These are phyloP conservation scores for Candida pseudoglaebosa DNA, from an alignment of 805 yeast genomes.

Conservation along the genomic window DNA sequence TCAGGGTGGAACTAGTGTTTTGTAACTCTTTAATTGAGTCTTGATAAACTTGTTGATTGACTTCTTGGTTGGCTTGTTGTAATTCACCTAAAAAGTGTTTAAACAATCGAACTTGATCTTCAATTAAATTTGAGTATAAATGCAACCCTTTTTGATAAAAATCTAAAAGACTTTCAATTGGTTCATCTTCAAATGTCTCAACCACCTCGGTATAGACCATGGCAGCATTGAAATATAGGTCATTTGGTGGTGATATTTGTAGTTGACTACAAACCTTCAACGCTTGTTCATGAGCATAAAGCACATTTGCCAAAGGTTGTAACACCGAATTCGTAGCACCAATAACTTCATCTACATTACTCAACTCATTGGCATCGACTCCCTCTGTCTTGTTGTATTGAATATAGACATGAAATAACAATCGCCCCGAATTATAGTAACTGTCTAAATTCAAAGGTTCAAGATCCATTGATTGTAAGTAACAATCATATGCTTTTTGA, in stretches of 20 bases:
- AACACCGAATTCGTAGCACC: conserved; percentile 32
- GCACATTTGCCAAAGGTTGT: conserved; percentile 32
- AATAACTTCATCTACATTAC: conserved; percentile 31
- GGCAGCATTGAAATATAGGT: conserved; percentile 44
- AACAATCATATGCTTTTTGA: conserved; percentile 49
- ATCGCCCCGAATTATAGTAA: conserved; percentile 55
- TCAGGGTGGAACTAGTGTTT: neutral
- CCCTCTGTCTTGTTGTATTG: conserved; percentile 48
- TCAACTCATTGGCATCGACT: conserved; percentile 27
- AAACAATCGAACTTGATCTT: conserved; percentile 22
- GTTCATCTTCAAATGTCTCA: conserved; percentile 29
- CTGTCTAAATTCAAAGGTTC: conserved; percentile 36
- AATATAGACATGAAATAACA: conserved; percentile 55
- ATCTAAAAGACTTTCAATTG: conserved; percentile 5
- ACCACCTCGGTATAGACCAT: conserved; percentile 45
- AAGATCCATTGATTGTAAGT: conserved; percentile 32
- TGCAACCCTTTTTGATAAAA: conserved; percentile 15
- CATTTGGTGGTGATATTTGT: conserved; percentile 25
- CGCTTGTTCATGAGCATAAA: conserved; percentile 37
- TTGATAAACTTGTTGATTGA: neutral
- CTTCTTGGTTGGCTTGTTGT: conserved; percentile 8
- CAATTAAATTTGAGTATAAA: conserved; percentile 23
- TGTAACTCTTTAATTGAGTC: conserved; percentile 2
- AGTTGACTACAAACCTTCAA: conserved; percentile 14
- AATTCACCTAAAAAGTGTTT: conserved; percentile 24